phyloP scores from a whole-genome alignment of 257 asterid species.

The Lycium ferocissimum region DNA sequence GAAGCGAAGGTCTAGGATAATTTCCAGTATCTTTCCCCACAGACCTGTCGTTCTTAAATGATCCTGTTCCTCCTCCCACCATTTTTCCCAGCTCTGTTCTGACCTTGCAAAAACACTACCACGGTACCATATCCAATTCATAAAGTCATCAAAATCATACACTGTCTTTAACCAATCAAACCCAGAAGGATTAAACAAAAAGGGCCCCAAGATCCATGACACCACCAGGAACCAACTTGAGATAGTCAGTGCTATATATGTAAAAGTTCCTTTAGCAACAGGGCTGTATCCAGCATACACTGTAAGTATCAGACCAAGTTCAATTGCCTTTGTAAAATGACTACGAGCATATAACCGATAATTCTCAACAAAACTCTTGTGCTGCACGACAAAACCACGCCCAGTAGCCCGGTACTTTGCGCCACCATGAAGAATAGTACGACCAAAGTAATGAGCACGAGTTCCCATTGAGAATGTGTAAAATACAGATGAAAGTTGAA shows the following conservation, averaged over 20 bases:
- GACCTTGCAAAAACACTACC: conserved; percentile 93
- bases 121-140: conserved; percentile 93
- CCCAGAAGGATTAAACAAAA: conserved; percentile 89
- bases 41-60: conserved; percentile 94
- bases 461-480: conserved; percentile 99
- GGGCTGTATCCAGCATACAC: conserved; percentile 92
- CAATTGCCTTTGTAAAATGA: conserved; percentile 96
- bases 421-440: conserved; percentile 98
- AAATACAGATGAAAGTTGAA: conserved; percentile 92
- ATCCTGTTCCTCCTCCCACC: conserved; percentile 99
- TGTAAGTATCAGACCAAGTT: conserved; percentile 88
- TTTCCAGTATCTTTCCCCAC: conserved; percentile 85
- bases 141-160: conserved; percentile 91
- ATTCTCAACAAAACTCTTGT: conserved; percentile 88
- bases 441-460: conserved; percentile 97
- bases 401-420: conserved; percentile 99
- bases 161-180: conserved; percentile 98
- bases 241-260: conserved; percentile 85
- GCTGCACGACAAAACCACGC: conserved; percentile 98
- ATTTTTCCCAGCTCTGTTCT: conserved; percentile 98
- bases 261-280: conserved; percentile 82
- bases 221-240: conserved; percentile 96
- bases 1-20: conserved; percentile 87
- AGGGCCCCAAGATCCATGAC: conserved; percentile 94
- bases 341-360: conserved; percentile 93